phyloP scores from a whole-genome alignment of 169 alveolate genomes.

The Plasmodium knowlesi region DNA sequence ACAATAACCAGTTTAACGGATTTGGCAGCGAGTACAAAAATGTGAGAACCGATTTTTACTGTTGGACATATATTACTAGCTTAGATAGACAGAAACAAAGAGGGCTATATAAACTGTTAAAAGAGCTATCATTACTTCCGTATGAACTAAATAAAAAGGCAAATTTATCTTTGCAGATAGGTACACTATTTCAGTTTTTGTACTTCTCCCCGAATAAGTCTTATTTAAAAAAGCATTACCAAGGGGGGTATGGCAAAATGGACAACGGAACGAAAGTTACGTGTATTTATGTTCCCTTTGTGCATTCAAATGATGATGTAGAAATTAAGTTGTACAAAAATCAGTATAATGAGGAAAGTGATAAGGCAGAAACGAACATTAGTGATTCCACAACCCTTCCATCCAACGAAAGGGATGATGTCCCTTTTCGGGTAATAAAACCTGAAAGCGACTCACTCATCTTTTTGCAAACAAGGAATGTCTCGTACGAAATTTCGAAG shows the following conservation, averaged over 20 bases:
- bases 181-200: constrained; percentile 70
- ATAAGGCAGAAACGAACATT: neutral
- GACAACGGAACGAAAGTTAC: constrained; percentile 69
- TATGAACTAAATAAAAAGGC: constrained; percentile 75
- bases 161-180: constrained; percentile 69
- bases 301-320: constrained; percentile 30
- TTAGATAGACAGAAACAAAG: constrained; percentile 73
- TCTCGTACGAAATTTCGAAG: constrained; percentile 49
- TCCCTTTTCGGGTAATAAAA: constrained; percentile 34
- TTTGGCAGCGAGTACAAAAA: constrained; percentile 57
- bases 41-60: constrained; percentile 71
- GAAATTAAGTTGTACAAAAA: constrained; percentile 45
- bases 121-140: constrained; percentile 64
- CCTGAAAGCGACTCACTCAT: constrained; percentile 73
- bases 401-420: neutral
- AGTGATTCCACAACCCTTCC: neutral
- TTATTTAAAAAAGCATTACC: constrained; percentile 69
- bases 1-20: constrained; percentile 73
- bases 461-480: constrained; percentile 75
- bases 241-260: constrained; percentile 65
- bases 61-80: constrained; percentile 70
- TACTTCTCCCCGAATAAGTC: constrained; percentile 70
- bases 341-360: neutral
- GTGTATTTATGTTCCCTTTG: constrained; percentile 52
- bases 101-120: constrained; percentile 62